These are phyloP conservation scores for Cladophialophora exuberans DNA, from an alignment of 2,329 filamentous ascomycete genomes.

Conservation along the genomic window DNA sequence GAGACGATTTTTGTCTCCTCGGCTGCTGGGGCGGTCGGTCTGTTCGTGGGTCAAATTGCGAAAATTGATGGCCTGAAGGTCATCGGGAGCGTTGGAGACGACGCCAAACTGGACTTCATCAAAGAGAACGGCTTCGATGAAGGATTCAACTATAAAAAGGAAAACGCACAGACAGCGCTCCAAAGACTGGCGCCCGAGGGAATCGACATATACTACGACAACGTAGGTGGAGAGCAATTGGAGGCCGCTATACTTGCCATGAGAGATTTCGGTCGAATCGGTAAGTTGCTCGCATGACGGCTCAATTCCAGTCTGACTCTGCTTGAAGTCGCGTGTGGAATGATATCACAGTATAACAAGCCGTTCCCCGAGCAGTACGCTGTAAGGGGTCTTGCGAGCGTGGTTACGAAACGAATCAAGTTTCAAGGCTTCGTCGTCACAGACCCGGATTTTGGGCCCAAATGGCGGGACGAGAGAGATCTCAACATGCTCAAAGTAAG, in stretches of 20 bases:
- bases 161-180: slow-evolving; percentile 69
- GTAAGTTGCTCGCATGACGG: slow-evolving; percentile 45
- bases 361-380: slow-evolving; percentile 61
- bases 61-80: slow-evolving; percentile 74
- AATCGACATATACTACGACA: slow-evolving; percentile 82
- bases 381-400: slow-evolving; percentile 65
- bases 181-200: slow-evolving; percentile 72
- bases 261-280: slow-evolving; percentile 68
- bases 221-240: slow-evolving; percentile 67
- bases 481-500: slow-evolving; percentile 71
- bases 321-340: slow-evolving; percentile 13
- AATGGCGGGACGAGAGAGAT: slow-evolving; percentile 67
- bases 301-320: not conserved
- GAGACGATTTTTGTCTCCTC: slow-evolving; percentile 75
- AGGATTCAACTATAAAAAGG: slow-evolving; percentile 88
- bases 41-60: slow-evolving; percentile 74
- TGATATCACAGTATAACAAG: slow-evolving; percentile 76
- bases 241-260: slow-evolving; percentile 64
- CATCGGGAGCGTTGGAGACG: slow-evolving; percentile 80
- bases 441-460: slow-evolving; percentile 66
- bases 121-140: slow-evolving; percentile 71
- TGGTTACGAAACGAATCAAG: slow-evolving; percentile 67
- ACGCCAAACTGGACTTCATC: slow-evolving; percentile 76
- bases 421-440: slow-evolving; percentile 76
- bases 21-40: slow-evolving; percentile 73